Evolutionary conservation across 768 basidiomycete species (phyloP), one percentile per base, ranked within the genome.

Genomic region (Kwoniella newhampshirensis): DNA sequence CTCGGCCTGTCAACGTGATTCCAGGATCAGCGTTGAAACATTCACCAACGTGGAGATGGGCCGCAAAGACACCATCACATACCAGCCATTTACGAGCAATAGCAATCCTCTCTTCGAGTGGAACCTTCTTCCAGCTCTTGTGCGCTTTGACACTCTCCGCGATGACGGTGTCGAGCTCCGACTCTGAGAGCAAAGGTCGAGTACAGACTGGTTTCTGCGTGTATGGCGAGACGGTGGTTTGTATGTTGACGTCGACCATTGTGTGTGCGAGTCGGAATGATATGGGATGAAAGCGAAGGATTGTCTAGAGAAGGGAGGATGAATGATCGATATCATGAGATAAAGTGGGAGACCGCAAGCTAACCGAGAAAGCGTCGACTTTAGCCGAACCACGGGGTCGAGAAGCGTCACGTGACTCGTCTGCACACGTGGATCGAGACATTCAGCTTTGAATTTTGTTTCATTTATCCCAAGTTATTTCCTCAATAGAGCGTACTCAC

Each of bases 191-290:
- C 67, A 92, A 89, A 5, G 79, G 79, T 25, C 88, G 81, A 6
- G 83, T 85, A 20, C 86, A 82, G 53, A 83, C 81, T 4, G 86
- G 84, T 70, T 85, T 69, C 67, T 89, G 90, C 62, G 74, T 87
- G 73, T 90, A 87, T 9, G 92, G 92, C 13, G 78, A 84, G 70
- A 94, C 86, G 1, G 92, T 94, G 1, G 87, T 91, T 74, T 94
- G 92, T 52, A 77, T 74, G 36, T 69, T 64, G 40, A 60, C 60
- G 45, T 62, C 50, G 28, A 50, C 51, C 60, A 62, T 66, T 21
- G 6, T 50, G 49, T 41, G 18, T 39, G 32, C 8, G 20, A 15
- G 7, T 15, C 15, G 36, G n/a, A n/a, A n/a, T n/a, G n/a, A n/a
- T n/a, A n/a, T n/a, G n/a, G 37, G 36, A 48, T 43, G 20, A 37